A percentile compares a stretch with the other conserved stretches of the same genome.
Evolutionary conservation across 768 basidiomycete genomes (phyloP).

Genomic region (Paxillus rubicundulus): DNA sequence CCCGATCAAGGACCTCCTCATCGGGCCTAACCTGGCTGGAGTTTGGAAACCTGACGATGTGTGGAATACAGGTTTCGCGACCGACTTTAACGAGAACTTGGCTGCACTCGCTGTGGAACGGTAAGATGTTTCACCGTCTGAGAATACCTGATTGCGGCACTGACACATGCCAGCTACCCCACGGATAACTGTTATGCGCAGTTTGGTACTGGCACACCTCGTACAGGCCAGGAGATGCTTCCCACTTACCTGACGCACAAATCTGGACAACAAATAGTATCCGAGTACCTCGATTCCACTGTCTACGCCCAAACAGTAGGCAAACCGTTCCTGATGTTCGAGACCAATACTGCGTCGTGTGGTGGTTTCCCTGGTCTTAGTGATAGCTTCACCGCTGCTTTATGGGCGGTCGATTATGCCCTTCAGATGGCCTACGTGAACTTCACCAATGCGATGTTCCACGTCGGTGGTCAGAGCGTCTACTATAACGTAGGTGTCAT

Average conservation of each 20-base stretch:
- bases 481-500: constrained; percentile 56
- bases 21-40: constrained; percentile 63
- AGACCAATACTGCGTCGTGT: constrained; percentile 56
- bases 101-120: constrained; percentile 53
- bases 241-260: constrained; percentile 51
- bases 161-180: constrained; percentile 46
- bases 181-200: constrained; percentile 59
- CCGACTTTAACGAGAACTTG: constrained; percentile 41
- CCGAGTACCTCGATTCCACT: constrained; percentile 50
- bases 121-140: constrained; percentile 26
- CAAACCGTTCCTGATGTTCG: constrained; percentile 53
- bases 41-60: constrained; percentile 52
- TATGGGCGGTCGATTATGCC: constrained; percentile 55
- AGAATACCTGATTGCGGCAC: neutral
- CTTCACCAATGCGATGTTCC: constrained; percentile 41
- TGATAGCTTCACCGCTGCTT: constrained; percentile 53
- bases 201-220: constrained; percentile 40
- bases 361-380: constrained; percentile 50
- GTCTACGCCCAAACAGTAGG: constrained; percentile 35
- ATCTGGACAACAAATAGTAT: constrained; percentile 45
- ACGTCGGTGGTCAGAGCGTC: constrained; percentile 62
- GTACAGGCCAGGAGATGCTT: constrained; percentile 48
- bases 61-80: constrained; percentile 51
- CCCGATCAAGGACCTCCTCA: constrained; percentile 44
- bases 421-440: constrained; percentile 51